Evolutionary conservation across 768 basidiomycete genomes (phyloP).

Genomic region (Pulveroboletus sp.): DNA sequence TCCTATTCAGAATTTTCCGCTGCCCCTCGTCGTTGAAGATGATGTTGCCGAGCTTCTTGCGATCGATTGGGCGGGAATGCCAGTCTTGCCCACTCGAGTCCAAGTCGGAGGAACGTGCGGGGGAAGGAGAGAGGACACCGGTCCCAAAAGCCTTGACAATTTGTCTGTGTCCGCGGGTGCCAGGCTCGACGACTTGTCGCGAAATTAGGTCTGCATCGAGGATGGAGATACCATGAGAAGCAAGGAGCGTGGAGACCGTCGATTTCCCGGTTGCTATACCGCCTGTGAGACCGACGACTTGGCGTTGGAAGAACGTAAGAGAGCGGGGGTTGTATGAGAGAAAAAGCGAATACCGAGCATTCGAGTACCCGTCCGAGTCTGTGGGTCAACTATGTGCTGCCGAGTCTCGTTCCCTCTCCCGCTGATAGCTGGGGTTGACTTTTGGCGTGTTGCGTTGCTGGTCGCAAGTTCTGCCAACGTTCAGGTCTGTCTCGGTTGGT

Average conservation of each 20-base stretch:
- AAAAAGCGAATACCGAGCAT: constrained; percentile 17
- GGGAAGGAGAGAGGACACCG: constrained; percentile 48
- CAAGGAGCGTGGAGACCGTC: constrained; percentile 75
- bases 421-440: no score
- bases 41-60: constrained; percentile 77
- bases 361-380: background rate
- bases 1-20: constrained; percentile 70
- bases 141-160: constrained; percentile 71
- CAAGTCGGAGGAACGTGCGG: background rate
- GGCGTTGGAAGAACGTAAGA: background rate
- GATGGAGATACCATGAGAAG: constrained; percentile 65
- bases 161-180: constrained; percentile 62
- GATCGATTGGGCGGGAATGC: constrained; percentile 66
- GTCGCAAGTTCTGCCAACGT: no score
- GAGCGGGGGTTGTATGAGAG: background rate
- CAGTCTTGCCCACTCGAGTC: constrained; percentile 3
- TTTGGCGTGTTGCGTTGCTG: no score
- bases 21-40: constrained; percentile 77
- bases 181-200: constrained; percentile 79
- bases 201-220: constrained; percentile 92
- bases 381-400: no score
- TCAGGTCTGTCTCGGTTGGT: no score
- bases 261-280: constrained; percentile 98
- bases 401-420: no score
- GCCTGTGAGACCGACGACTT: constrained; percentile 93